Evolutionary conservation across 148 eudicot species (phyloP).

Genomic region (Diospyros kaki): DNA sequence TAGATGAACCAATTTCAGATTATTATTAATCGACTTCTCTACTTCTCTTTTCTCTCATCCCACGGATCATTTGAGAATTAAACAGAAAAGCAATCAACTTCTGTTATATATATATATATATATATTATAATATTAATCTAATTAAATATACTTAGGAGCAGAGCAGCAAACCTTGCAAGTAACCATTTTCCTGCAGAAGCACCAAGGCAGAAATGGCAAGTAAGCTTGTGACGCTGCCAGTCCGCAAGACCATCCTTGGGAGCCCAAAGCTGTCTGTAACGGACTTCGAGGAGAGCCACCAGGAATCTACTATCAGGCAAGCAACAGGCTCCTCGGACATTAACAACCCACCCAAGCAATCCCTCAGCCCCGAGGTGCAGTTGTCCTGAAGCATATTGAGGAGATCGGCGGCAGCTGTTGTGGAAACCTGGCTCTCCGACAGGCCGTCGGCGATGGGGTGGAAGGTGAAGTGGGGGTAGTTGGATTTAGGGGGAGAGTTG

Average conservation of each 20-base stretch:
- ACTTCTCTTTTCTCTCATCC: neutral
- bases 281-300: constrained; percentile 23
- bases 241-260: constrained; percentile 55
- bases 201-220: constrained; percentile 30
- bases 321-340: constrained; percentile 17
- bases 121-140: neutral
- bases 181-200: constrained; percentile 32
- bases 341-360: constrained; percentile 24
- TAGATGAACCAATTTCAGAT: too few relatives aligned
- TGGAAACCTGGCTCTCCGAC: constrained; percentile 17
- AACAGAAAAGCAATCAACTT: too few relatives aligned
- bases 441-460: constrained; percentile 36
- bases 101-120: too few relatives aligned
- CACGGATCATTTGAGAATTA: neutral
- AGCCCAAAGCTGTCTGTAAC: constrained; percentile 45
- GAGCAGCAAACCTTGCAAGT: constrained; percentile 33
- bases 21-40: neutral
- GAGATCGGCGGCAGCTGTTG: constrained; percentile 17
- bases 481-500: constrained; percentile 17
- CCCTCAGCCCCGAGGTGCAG: constrained; percentile 29
- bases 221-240: constrained; percentile 35
- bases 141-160: neutral
- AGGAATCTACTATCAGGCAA: constrained; percentile 57
- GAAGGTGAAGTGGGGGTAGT: constrained; percentile 25
- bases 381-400: constrained; percentile 27